Conservation (phyloP, 768 basidiomycete species). For the Lactarius sp. region DNA sequence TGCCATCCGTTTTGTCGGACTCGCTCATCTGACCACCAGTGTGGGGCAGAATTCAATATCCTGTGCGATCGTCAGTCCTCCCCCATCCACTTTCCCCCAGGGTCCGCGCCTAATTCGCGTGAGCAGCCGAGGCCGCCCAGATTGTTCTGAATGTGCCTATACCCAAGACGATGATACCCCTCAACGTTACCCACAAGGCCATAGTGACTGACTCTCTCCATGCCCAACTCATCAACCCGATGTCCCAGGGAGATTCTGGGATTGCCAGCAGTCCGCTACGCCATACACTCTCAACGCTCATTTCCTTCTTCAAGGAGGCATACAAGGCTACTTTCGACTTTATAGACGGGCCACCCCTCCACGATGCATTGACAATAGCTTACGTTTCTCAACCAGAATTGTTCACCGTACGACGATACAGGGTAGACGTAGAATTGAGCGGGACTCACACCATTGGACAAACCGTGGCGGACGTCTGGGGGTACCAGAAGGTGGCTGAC, state of each 20-base stretch:
- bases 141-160: slow-evolving; percentile 72
- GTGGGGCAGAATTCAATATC: slow-evolving; percentile 64
- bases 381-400: slow-evolving; percentile 67
- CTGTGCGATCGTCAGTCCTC: slow-evolving; percentile 69
- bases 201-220: slow-evolving; percentile 61
- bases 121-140: slow-evolving; percentile 70
- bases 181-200: slow-evolving; percentile 86
- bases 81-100: not conserved
- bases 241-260: slow-evolving; percentile 28
- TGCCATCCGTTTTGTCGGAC: not conserved
- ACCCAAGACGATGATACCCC: slow-evolving; percentile 70
- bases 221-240: slow-evolving; percentile 41
- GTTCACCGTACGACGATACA: slow-evolving; percentile 57
- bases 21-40: not conserved
- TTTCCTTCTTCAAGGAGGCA: slow-evolving; percentile 65
- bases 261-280: slow-evolving; percentile 47
- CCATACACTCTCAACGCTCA: slow-evolving; percentile 66
- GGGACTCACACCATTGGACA: slow-evolving; percentile 67
- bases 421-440: slow-evolving; percentile 77
- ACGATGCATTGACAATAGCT: slow-evolving; percentile 79
- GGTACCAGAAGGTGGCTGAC: slow-evolving; percentile 52
- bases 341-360: slow-evolving; percentile 78
- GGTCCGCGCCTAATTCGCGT: not conserved
- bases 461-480: slow-evolving; percentile 76
- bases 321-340: slow-evolving; percentile 80